Conservation (phyloP, 306 rosid species). For the Malus sieversii region DNA sequence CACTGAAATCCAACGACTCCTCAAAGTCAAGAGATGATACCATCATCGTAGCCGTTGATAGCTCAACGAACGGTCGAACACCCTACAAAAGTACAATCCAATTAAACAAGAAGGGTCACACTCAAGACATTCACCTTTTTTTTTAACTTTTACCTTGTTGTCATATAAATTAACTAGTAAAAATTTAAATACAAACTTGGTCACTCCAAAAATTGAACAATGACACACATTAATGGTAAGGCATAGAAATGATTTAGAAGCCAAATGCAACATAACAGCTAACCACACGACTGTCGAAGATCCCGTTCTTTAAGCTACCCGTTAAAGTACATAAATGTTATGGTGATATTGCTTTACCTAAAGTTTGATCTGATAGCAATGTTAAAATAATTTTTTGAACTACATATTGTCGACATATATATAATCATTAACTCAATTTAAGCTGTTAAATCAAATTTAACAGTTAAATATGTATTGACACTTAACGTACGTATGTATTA, state of each 20-base stretch:
- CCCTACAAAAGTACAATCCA: constrained; percentile 44
- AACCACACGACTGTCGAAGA: too few relatives aligned
- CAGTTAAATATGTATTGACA: too few relatives aligned
- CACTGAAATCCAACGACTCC: constrained; percentile 60
- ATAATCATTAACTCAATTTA: background rate
- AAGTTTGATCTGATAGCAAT: background rate
- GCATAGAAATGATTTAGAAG: background rate
- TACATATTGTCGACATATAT: background rate
- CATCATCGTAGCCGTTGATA: constrained; percentile 53
- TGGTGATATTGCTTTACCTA: background rate
- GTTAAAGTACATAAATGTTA: background rate
- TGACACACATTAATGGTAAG: background rate
- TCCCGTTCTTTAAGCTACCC: background rate
- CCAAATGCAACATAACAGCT: background rate
- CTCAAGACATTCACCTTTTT: background rate
- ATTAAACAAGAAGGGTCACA: background rate
- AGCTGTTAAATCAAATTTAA: too few relatives aligned
- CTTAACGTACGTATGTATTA: too few relatives aligned
- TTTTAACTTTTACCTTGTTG: background rate
- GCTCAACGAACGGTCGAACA: constrained; percentile 74
- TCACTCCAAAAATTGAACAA: background rate
- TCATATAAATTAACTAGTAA: background rate
- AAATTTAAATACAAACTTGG: background rate
- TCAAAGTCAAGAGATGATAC: constrained; percentile 83
- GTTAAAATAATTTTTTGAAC: background rate